Percentiles rank a stretch among this genome's conserved stretches.
Conservation (phyloP, 345 rosid genomes). For the Gossypium mustelinum region DNA sequence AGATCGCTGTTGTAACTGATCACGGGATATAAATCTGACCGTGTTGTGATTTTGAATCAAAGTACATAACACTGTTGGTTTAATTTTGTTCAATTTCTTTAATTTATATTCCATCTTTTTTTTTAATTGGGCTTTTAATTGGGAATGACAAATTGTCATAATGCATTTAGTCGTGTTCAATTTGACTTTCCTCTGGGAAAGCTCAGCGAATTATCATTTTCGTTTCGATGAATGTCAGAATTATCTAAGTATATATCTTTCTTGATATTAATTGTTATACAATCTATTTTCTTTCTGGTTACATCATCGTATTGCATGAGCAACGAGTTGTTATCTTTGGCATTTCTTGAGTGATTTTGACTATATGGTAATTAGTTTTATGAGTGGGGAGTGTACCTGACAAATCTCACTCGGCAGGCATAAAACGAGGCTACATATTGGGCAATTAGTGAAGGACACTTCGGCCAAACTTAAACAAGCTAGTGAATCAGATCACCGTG, state of each 20-base stretch:
- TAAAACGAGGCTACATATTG: conserved; percentile 76
- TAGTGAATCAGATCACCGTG: conserved; percentile 76
- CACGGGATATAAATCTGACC: background rate
- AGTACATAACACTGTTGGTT: background rate
- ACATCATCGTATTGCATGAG: background rate
- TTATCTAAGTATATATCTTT: background rate
- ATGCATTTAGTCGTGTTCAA: background rate
- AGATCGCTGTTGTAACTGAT: background rate
- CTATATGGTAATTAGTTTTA: background rate
- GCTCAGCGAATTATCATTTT: background rate
- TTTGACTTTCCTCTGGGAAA: background rate
- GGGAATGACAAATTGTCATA: background rate
- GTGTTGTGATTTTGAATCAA: background rate
- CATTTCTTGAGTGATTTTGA: conserved; percentile 11
- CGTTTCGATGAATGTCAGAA: background rate
- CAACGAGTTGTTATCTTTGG: background rate
- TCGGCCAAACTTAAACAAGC: conserved; percentile 85
- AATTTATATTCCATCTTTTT: background rate
- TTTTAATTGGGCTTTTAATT: background rate
- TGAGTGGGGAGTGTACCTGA: background rate
- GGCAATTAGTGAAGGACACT: conserved; percentile 88
- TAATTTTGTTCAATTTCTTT: conserved; percentile 6
- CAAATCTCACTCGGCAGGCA: conserved; percentile 44
- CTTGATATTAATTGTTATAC: background rate
- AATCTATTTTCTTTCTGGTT: background rate